Evolutionary conservation across 2,329 filamentous ascomycete genomes (phyloP).

Genomic region (Neopestalotiopsis sp.): DNA sequence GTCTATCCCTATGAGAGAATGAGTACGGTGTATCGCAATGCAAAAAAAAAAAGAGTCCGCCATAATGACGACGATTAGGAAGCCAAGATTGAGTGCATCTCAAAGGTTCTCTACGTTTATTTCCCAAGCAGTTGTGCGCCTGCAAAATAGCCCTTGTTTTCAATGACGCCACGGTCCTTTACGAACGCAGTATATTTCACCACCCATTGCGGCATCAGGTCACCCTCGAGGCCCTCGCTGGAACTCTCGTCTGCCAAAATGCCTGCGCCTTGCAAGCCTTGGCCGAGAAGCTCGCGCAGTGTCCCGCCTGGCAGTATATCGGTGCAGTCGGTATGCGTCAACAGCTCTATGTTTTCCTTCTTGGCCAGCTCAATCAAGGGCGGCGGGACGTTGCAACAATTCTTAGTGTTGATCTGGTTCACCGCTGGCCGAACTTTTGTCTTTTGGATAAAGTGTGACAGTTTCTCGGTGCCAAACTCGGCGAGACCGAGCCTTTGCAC

Average conservation of each 20-base stretch:
- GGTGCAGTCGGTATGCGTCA: slow-evolving; percentile 93
- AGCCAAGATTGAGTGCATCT: not conserved
- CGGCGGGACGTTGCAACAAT: slow-evolving; percentile 95
- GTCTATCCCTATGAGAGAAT: slow-evolving; percentile 10
- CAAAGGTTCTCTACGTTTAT: not conserved
- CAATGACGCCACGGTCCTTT: slow-evolving; percentile 90
- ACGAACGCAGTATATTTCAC: slow-evolving; percentile 97
- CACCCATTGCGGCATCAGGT: slow-evolving; percentile 90
- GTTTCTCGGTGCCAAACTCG: slow-evolving; percentile 87
- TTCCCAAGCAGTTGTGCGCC: slow-evolving; percentile 70
- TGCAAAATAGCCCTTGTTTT: slow-evolving; percentile 98
- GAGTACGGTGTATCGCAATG: slow-evolving; percentile 5
- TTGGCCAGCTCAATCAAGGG: slow-evolving; percentile 86
- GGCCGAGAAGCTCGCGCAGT: slow-evolving; percentile 80
- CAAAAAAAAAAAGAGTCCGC: slow-evolving; percentile 6
- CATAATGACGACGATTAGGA: not conserved
- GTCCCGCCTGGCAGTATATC: slow-evolving; percentile 89
- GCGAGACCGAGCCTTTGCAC: slow-evolving; percentile 82
- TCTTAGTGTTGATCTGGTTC: slow-evolving; percentile 93
- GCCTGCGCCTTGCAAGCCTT: slow-evolving; percentile 73
- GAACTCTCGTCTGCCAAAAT: slow-evolving; percentile 69
- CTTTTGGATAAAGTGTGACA: slow-evolving; percentile 76
- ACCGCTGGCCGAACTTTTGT: slow-evolving; percentile 79
- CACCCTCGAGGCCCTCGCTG: slow-evolving; percentile 69
- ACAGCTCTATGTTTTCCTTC: slow-evolving; percentile 79